Base-by-base conservation (phyloP, 148 eudicot genomes). In the Camellia lanceoleosa region DNA sequence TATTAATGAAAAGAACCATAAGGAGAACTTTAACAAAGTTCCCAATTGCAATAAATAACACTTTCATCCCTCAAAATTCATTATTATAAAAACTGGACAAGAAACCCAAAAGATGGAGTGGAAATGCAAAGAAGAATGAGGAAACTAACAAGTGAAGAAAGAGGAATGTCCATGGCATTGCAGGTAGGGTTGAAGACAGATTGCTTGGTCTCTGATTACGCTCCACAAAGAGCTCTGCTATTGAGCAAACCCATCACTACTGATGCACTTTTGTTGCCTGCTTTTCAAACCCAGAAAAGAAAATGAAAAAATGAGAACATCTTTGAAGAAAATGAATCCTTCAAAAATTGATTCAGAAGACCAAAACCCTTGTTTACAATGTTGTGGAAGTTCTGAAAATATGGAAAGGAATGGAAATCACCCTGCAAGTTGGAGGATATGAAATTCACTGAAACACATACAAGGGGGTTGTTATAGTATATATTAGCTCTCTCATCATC, bases 201-300 rank as follows among this genome's bases (percentile, higher is more conserved):
- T 46, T 74, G 62, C 68, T 65, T 60, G 82, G 49, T 79, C n/a
- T 78, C 70, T n/a, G 19, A 71, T 68, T 49, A 75, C 44, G n/a
- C n/a, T n/a, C 75, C 76, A 76, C 15, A 79, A 74, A 78, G 66
- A 81, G 78, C 80, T 75, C 82, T n/a, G n/a, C 87, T 75, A 78
- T 80, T 73, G 58, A 88, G 78, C 68, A 83, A 66, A 74, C 82
- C 85, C 92, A 88, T 89, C 49, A 64, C 23, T 30, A 64, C 23
- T 30, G 55, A 42, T 47, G 62, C n/a, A 54, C 13, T 55, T n/a
- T 54, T 13, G 44, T 15, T 51, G 44, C 10, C 59, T 23, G 63
- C 46, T 38, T 38, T n/a, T 11, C 18, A 52, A 12, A 72, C 42
- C 75, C 73, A n/a, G 13, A 71, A 51, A 72, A 51, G 5, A 49